Percentiles rank a stretch among this genome's conserved stretches.
phyloP scores from a whole-genome alignment of 1,284 basidiomycete species.

The Omphalotus olearius region DNA sequence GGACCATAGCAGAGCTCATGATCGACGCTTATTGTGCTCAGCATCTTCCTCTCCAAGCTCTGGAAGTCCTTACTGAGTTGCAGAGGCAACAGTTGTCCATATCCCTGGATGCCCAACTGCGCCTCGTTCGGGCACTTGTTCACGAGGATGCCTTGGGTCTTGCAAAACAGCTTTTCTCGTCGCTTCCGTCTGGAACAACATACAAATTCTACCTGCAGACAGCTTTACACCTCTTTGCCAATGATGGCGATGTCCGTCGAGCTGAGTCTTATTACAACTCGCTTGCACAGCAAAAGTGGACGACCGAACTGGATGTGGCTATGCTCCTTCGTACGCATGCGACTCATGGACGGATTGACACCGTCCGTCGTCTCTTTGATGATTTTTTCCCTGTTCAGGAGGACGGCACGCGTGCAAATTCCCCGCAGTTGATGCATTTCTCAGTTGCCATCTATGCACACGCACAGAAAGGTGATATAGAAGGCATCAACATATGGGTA shows the following conservation, averaged over 20 bases:
- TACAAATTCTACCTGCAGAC: slow-evolving; percentile 33
- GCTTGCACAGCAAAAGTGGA: slow-evolving; percentile 28
- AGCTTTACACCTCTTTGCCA: slow-evolving; percentile 48
- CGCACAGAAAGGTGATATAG: slow-evolving; percentile 44
- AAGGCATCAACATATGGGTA: slow-evolving; percentile 56
- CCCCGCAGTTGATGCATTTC: slow-evolving; percentile 49
- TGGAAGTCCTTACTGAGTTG: slow-evolving; percentile 42
- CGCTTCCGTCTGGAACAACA: slow-evolving; percentile 20
- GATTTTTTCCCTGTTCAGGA: slow-evolving; percentile 41
- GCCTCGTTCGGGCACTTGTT: slow-evolving; percentile 43
- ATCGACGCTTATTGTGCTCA: slow-evolving; percentile 32
- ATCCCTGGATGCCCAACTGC: slow-evolving; percentile 25
- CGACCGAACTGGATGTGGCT: slow-evolving; percentile 29
- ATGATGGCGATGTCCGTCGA: slow-evolving; percentile 42
- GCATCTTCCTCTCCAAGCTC: slow-evolving; percentile 33
- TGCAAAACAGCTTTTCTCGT: slow-evolving; percentile 41
- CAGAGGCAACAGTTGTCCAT: slow-evolving; percentile 30
- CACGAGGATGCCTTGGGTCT: slow-evolving; percentile 32
- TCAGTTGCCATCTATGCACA: slow-evolving; percentile 55
- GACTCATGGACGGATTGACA: slow-evolving; percentile 34
- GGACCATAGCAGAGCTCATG: slow-evolving; percentile 35
- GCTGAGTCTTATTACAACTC: slow-evolving; percentile 41
- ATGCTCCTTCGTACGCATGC: slow-evolving; percentile 56
- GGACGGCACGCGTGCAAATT: slow-evolving; percentile 24
- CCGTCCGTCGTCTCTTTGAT: slow-evolving; percentile 49